A percentile compares a stretch with the other conserved stretches of the same genome.
Conservation (phyloP, 2,329 filamentous ascomycete species). For the Paracoccidioides lutzii region DNA sequence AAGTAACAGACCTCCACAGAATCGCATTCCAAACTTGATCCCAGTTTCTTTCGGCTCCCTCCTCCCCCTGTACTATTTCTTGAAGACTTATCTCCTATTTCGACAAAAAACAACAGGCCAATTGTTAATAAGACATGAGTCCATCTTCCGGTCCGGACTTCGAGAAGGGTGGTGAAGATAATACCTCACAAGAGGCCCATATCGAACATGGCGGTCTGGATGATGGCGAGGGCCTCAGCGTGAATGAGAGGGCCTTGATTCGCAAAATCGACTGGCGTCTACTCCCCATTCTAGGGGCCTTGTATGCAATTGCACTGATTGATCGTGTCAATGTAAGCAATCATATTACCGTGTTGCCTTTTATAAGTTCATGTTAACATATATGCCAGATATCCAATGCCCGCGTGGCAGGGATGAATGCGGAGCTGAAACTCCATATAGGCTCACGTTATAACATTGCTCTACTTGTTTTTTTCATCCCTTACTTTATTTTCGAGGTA, state of each 20-base stretch:
- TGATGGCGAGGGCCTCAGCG: background rate
- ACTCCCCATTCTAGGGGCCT: conserved; percentile 46
- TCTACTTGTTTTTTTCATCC: conserved; percentile 60
- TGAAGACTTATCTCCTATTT: background rate
- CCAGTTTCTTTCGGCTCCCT: background rate
- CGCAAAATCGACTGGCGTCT: conserved; percentile 50
- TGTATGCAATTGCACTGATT: conserved; percentile 67
- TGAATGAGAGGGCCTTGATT: conserved; percentile 25
- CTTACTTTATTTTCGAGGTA: conserved; percentile 56
- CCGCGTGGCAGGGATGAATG: conserved; percentile 48
- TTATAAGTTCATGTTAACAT: background rate
- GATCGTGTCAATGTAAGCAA: conserved; percentile 57
- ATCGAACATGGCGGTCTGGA: conserved; percentile 3
- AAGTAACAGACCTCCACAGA: background rate
- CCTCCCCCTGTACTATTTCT: background rate
- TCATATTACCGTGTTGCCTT: background rate
- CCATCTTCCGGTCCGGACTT: background rate
- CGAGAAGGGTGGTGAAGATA: background rate
- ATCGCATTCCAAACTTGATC: background rate
- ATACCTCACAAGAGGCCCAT: background rate
- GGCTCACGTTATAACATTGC: conserved; percentile 39
- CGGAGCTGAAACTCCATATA: conserved; percentile 17
- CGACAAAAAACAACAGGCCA: background rate
- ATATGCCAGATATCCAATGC: conserved; percentile 38
- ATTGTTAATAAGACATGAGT: background rate